These are phyloP conservation scores for Gossypium longicalyx DNA, from an alignment of 345 rosid genomes.

Conservation along the genomic window DNA sequence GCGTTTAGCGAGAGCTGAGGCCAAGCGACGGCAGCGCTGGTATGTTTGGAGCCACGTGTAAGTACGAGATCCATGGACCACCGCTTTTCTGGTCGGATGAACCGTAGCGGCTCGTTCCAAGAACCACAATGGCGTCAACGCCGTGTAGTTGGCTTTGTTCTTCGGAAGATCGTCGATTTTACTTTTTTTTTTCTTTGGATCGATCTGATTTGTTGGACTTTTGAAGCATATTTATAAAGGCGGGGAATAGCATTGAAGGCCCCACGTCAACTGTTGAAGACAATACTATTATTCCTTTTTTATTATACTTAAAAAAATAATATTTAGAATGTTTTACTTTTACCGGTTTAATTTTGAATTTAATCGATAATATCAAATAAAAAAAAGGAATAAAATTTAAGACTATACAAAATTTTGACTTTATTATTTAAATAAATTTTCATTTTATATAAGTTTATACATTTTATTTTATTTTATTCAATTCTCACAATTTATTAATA, in stretches of 20 bases:
- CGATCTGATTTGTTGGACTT: background rate
- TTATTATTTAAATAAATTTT: too few relatives aligned
- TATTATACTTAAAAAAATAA: background rate
- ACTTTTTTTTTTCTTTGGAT: background rate
- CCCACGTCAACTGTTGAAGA: background rate
- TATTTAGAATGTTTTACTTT: too few relatives aligned
- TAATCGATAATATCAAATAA: too few relatives aligned
- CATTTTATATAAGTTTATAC: too few relatives aligned
- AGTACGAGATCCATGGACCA: slow-evolving; percentile 56
- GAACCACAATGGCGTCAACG: slow-evolving; percentile 73
- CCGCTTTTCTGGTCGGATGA: slow-evolving; percentile 56
- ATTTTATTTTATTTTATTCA: too few relatives aligned
- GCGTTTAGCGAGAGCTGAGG: slow-evolving; percentile 66
- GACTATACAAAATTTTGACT: too few relatives aligned
- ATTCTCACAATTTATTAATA: too few relatives aligned
- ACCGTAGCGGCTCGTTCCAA: slow-evolving; percentile 74
- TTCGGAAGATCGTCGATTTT: slow-evolving; percentile 85
- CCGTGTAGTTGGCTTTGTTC: slow-evolving; percentile 21
- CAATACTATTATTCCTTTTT: background rate
- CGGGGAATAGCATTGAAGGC: background rate
- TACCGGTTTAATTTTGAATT: too few relatives aligned
- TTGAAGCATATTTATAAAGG: background rate
- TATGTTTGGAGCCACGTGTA: slow-evolving; percentile 84
- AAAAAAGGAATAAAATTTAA: too few relatives aligned
- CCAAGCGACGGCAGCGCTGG: slow-evolving; percentile 73